phyloP scores from a whole-genome alignment of 1,284 basidiomycete genomes.

The Mycena sp. region DNA sequence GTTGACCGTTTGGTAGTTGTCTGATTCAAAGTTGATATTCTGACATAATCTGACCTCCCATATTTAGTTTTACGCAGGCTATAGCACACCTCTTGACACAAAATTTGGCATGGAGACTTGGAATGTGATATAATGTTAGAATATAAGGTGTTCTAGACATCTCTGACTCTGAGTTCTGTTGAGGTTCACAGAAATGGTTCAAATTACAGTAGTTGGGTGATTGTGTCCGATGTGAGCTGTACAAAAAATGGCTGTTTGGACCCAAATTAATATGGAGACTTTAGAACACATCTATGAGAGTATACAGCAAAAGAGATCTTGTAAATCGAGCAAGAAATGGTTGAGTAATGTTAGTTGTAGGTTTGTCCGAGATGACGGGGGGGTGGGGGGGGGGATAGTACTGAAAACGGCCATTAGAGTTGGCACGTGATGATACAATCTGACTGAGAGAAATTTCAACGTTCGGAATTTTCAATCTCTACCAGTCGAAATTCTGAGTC shows the following conservation, averaged over 20 bases:
- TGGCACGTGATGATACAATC: too few species aligned
- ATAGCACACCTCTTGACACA: neutral
- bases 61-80: neutral
- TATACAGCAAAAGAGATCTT: neutral
- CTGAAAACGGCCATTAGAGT: too few species aligned
- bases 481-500: too few species aligned
- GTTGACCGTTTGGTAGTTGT: neutral
- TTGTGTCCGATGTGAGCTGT: neutral
- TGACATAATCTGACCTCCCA: slow-evolving; percentile 7
- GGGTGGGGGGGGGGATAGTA: too few species aligned
- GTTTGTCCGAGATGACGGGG: neutral
- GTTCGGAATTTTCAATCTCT: too few species aligned
- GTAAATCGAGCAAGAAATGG: neutral
- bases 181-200: neutral
- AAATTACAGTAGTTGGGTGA: neutral
- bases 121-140: neutral
- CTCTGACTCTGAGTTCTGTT: neutral
- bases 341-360: neutral
- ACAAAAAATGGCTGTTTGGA: neutral
- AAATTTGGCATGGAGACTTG: neutral
- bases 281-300: neutral
- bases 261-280: neutral
- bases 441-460: too few species aligned
- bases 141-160: neutral
- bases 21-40: neutral